Evolutionary conservation across 805 yeast genomes (phyloP), one percentile per base, ranked within the genome.

Genomic region (Kurtzmaniella cleridarum): DNA sequence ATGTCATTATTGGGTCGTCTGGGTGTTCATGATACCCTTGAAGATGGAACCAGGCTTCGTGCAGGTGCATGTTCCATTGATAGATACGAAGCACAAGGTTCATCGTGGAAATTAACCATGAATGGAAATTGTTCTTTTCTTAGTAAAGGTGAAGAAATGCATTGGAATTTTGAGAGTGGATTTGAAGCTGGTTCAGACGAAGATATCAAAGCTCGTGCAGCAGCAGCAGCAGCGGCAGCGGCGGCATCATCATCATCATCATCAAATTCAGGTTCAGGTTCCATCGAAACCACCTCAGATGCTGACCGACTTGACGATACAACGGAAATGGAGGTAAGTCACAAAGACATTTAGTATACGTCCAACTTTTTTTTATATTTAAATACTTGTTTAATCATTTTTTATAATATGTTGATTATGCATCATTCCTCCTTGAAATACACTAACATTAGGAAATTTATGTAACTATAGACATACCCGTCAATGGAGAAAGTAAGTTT

Each of bases 151-250:
- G 93, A 90, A 51, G 96, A 89, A 58, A 87, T 88, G 95, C 81
- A 86, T 54, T 90, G 97, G 97, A 78, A 81, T 50, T 91, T 89
- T 66, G 77, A 75, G 51, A 69, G 60, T 41, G 78, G 77, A 14
- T 81, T 76, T 48, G 96, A 87, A 62, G 95, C 96, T 5, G 96
- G 96, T 9, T 84, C 95, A 3, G 87, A 81, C 46, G 95, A 83
- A 36, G 96, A 89, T 59, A 78, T 88, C 38, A 77, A 74, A 47
- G 74, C 76, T 12, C 71, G 89, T 45, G 56, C 50, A 29, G 33
- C 40, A 16, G 38, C 18, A 27, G 28, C 27, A 33, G 30, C 23
- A 27, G 24, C 41, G 18, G 9, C 34, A n/a, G n/a, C n/a, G n/a
- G n/a, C n/a, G n/a, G n/a, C n/a, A n/a, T n/a, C n/a, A n/a, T n/a